Evolutionary conservation across 2,329 filamentous ascomycete species (phyloP).

Genomic region (Phoma sp.): DNA sequence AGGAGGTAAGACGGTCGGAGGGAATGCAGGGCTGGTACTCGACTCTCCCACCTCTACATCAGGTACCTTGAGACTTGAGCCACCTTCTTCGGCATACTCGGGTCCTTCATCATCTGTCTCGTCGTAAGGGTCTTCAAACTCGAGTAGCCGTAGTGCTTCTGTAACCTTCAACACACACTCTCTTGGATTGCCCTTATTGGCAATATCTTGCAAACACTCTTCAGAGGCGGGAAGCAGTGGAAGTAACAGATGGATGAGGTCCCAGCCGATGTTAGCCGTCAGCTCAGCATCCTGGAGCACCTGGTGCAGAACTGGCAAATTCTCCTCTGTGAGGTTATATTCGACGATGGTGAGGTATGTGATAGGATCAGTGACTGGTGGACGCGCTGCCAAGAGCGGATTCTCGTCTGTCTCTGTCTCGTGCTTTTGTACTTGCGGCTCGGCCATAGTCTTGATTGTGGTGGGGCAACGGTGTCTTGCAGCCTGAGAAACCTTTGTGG

Average conservation of each 20-base stretch:
- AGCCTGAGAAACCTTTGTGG: neutral
- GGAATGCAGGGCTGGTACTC: slow-evolving; percentile 37
- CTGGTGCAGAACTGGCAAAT: slow-evolving; percentile 70
- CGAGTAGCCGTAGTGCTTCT: slow-evolving; percentile 69
- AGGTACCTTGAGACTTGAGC: slow-evolving; percentile 23
- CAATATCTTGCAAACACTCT: slow-evolving; percentile 74
- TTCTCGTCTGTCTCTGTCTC: slow-evolving; percentile 39
- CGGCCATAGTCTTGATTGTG: slow-evolving; percentile 32
- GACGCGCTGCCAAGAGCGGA: slow-evolving; percentile 64
- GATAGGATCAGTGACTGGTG: slow-evolving; percentile 70
- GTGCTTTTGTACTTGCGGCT: slow-evolving; percentile 33
- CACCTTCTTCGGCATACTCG: slow-evolving; percentile 36
- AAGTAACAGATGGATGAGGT: slow-evolving; percentile 77
- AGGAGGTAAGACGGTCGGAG: slow-evolving; percentile 39
- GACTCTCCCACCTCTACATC: slow-evolving; percentile 40
- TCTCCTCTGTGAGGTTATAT: slow-evolving; percentile 70
- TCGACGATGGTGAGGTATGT: slow-evolving; percentile 82
- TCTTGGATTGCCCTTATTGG: slow-evolving; percentile 77
- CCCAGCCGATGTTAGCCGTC: slow-evolving; percentile 82
- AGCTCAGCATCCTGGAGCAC: slow-evolving; percentile 71
- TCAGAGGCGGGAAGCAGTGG: slow-evolving; percentile 69
- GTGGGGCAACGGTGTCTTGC: slow-evolving; percentile 1
- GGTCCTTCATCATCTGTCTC: slow-evolving; percentile 57
- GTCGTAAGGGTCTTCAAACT: slow-evolving; percentile 58
- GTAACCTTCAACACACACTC: slow-evolving; percentile 83